A percentile compares a stretch with the other conserved stretches of the same genome.
Evolutionary conservation across 495 filamentous ascomycete species (phyloP).

Genomic region (Cairneyella variabilis): DNA sequence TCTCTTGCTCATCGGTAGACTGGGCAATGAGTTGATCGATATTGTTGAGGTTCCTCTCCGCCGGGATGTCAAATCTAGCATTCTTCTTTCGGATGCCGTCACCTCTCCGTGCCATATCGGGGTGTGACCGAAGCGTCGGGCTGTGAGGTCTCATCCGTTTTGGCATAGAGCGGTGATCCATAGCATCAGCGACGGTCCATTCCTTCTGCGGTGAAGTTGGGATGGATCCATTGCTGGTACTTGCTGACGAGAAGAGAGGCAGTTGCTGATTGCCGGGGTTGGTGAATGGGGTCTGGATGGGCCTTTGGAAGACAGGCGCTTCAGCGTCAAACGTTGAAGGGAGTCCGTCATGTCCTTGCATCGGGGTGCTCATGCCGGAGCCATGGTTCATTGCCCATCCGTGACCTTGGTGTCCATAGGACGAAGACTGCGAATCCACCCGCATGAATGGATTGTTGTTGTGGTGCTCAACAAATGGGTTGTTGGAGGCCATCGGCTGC

Average conservation of each 20-base stretch:
- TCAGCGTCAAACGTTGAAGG: constrained; percentile 57
- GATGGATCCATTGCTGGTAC: constrained; percentile 38
- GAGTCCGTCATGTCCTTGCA: constrained; percentile 60
- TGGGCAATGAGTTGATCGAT: constrained; percentile 91
- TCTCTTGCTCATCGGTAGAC: constrained; percentile 86
- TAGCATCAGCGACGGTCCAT: constrained; percentile 46
- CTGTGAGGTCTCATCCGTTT: constrained; percentile 69
- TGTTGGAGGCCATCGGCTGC: constrained; percentile 43
- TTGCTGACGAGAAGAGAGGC: constrained; percentile 47
- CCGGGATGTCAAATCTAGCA: constrained; percentile 94
- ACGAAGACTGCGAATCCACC: constrained; percentile 47
- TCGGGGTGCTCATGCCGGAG: constrained; percentile 29
- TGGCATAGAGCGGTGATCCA: constrained; percentile 58
- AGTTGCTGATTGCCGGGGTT: constrained; percentile 38
- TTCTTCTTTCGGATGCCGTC: constrained; percentile 99
- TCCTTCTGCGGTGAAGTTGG: constrained; percentile 53
- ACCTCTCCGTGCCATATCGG: constrained; percentile 67
- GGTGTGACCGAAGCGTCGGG: constrained; percentile 73
- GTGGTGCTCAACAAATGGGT: constrained; percentile 61
- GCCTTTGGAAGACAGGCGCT: constrained; percentile 39
- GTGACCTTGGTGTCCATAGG: constrained; percentile 44
- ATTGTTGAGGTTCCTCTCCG: constrained; percentile 87
- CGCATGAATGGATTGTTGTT: constrained; percentile 51
- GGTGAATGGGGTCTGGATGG: constrained; percentile 48
- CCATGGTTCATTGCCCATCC: constrained; percentile 47